Conservation (phyloP, 371 early-diverging fungal species). For the Fennellomyces sp. region DNA sequence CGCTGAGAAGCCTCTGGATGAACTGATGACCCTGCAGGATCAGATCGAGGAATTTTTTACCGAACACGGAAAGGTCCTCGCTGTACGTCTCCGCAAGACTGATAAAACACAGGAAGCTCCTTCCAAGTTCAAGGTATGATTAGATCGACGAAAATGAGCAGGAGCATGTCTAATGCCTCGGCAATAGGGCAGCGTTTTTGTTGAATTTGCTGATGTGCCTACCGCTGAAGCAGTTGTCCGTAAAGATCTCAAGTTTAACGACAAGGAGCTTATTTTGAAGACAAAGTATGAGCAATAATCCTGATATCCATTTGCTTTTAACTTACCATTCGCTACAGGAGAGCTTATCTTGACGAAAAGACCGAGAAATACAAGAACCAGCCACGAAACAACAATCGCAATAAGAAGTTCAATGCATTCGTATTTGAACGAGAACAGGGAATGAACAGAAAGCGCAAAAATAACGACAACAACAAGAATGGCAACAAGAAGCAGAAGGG, state of each 20-base stretch:
- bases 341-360: conserved; percentile 11
- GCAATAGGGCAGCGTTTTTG: conserved; percentile 58
- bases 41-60: conserved; percentile 61
- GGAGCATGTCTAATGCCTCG: not conserved
- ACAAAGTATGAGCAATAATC: conserved; percentile 33
- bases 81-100: conserved; percentile 67
- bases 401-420: conserved; percentile 21
- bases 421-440: not conserved
- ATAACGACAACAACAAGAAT: not conserved
- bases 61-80: conserved; percentile 50
- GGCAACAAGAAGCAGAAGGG: not conserved
- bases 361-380: conserved; percentile 11
- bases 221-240: conserved; percentile 56
- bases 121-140: conserved; percentile 41
- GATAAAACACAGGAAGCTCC: conserved; percentile 43
- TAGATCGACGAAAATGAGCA: not conserved
- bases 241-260: conserved; percentile 53
- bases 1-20: conserved; percentile 33
- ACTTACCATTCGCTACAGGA: conserved; percentile 13
- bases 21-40: conserved; percentile 54
- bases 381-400: not conserved
- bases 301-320: not conserved
- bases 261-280: conserved; percentile 52
- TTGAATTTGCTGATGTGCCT: conserved; percentile 60
- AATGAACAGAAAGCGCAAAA: not conserved